Evolutionary conservation across 371 early-diverging fungal species (phyloP).

Genomic region (Smittium mucronatum): DNA sequence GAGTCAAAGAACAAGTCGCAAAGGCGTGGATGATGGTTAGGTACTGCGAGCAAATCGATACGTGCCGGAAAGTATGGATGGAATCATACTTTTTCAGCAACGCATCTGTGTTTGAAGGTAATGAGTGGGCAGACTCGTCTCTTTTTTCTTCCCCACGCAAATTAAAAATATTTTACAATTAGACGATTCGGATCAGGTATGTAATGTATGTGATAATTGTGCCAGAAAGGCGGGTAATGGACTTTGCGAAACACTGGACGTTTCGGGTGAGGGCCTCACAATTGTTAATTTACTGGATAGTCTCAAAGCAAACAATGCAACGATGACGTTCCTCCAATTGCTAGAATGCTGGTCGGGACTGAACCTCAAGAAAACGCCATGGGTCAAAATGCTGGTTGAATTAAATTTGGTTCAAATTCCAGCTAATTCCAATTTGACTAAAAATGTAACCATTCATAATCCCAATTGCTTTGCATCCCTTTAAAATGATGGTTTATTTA

Average conservation of each 20-base stretch:
- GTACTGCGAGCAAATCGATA: slow-evolving; percentile 47
- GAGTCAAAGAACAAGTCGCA: slow-evolving; percentile 37
- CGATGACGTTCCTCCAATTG: slow-evolving; percentile 22
- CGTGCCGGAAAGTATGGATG: slow-evolving; percentile 52
- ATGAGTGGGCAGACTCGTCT: too few relatives aligned
- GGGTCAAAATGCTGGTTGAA: slow-evolving; percentile 13
- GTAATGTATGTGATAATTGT: slow-evolving; percentile 37
- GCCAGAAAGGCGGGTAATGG: slow-evolving; percentile 20
- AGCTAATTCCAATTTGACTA: slow-evolving; percentile 12
- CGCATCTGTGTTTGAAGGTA: slow-evolving; percentile 13
- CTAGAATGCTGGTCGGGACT: slow-evolving; percentile 17
- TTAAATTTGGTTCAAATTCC: slow-evolving; percentile 7
- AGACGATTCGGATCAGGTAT: slow-evolving; percentile 16
- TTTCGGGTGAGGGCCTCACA: slow-evolving; percentile 17
- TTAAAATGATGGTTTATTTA: too few relatives aligned
- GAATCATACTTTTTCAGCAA: slow-evolving; percentile 40
- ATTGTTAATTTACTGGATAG: slow-evolving; percentile 19
- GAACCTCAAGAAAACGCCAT: slow-evolving; percentile 15
- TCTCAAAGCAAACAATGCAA: slow-evolving; percentile 16
- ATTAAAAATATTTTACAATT: slow-evolving; percentile 12
- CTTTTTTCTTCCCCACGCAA: too few relatives aligned
- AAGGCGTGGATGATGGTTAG: slow-evolving; percentile 50
- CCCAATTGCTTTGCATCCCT: not conserved
- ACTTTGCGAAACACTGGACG: slow-evolving; percentile 12
- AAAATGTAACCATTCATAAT: slow-evolving; percentile 34